Evolutionary conservation across 192 early-diverging fungal genomes (phyloP), one percentile per base, ranked within the genome.

Genomic region (Backusella parvicylindrica): DNA sequence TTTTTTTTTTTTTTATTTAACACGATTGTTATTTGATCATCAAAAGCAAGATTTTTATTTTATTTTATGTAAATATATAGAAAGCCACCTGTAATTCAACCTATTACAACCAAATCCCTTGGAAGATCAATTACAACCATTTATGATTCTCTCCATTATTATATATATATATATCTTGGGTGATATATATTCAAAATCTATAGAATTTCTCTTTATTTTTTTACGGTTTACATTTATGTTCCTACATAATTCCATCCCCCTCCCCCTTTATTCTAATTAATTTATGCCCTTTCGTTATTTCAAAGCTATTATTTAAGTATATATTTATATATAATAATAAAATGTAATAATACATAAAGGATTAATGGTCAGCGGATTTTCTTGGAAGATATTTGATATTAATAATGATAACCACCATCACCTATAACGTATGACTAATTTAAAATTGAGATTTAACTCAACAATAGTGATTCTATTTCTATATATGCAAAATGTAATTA

Each of bases 141-240:
- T 13, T 60, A 26, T 11, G 12, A 28, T 60, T 28, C 11, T 60
- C 26, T 26, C 23, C 53, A 60, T 60, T 60, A 21, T 2, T 53
- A 53, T 53, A 53, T 49, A 49, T 49, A 23, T 56, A 23, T 60
- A 47, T 47, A 47, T n/a, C 43, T 56, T 56, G 53, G 21, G 21
- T 56, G 53, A 56, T 56, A 26, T 26, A 56, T 26, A 12, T 56
- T 56, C 53, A 56, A 23, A 23, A 56, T 56, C 9, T 21, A 26
- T 56, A 56, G 53, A 56, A 23, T 28, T 50, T 1, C 15, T 1
- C 15, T 8, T 50, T 50, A 12, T 13, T 56, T 56, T 21, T 56
- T 56, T 26, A 56, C 53, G 53, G 53, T 56, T 56, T 56, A 56
- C 53, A 60, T 60, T 60, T 60, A 60, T 60, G 53, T 13, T 28